Evolutionary conservation across 2,329 filamentous ascomycete species (phyloP).

Genomic region (Sphaerulina vaccinii): DNA sequence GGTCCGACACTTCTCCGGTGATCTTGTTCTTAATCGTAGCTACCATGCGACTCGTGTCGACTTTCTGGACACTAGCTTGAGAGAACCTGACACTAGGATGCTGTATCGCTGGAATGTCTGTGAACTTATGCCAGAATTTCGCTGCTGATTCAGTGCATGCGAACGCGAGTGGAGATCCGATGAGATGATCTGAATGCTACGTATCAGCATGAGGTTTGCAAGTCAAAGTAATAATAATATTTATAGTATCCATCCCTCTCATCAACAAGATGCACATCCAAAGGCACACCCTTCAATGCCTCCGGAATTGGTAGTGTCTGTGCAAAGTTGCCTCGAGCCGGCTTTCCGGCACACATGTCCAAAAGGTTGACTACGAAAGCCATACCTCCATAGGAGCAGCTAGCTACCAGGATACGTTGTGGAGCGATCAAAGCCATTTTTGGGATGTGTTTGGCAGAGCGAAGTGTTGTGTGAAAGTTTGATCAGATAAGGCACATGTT

Average conservation of each 20-base stretch:
- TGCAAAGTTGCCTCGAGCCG: conserved; percentile 12
- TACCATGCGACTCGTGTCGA: conserved; percentile 64
- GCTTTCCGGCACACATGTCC: conserved; percentile 16
- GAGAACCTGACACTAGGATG: conserved; percentile 61
- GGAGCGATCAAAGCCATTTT: not conserved
- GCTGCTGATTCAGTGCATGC: conserved; percentile 62
- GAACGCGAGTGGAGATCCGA: conserved; percentile 72
- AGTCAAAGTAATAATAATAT: no score
- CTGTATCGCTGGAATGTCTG: conserved; percentile 65
- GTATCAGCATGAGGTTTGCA: no score
- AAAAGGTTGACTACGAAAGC: conserved; percentile 19
- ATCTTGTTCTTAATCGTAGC: conserved; percentile 49
- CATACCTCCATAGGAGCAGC: conserved; percentile 20
- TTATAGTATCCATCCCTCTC: conserved; percentile 81
- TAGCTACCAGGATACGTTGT: conserved; percentile 18
- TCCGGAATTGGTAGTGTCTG: conserved; percentile 15
- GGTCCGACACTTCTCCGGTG: conserved; percentile 31
- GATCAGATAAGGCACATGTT: conserved; percentile 13
- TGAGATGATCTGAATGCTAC: conserved; percentile 72
- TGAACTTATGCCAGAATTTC: conserved; percentile 69
- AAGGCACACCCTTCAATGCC: conserved; percentile 36
- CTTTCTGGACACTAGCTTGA: conserved; percentile 61
- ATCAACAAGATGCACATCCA: conserved; percentile 73
- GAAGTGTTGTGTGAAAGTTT: conserved; percentile 1
- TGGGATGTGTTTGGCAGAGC: not conserved